Evolutionary conservation across 2,329 filamentous ascomycete genomes (phyloP), one percentile per base, ranked within the genome.

Genomic region (Colletotrichum tamarilloi): DNA sequence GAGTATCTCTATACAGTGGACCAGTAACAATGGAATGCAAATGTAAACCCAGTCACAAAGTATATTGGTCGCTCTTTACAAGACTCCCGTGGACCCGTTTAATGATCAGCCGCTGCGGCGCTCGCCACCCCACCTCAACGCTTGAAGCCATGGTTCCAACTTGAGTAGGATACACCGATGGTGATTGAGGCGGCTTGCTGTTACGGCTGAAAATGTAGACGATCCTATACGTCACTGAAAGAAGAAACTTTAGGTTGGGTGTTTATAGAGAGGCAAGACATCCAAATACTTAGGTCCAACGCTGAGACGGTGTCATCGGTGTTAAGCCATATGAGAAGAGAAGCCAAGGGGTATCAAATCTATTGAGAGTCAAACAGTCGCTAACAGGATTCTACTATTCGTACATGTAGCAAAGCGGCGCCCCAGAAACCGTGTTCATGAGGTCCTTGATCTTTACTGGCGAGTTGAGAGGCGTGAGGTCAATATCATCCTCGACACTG

Each of bases 321-420:
- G 38, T n/a, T n/a, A 16, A 8, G 16, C 11, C 16, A 46, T 19
- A n/a, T 5, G n/a, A 2, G 4, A 8, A 1, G 35, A 5, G 14
- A 52, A 16, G n/a, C 8, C 3, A 14, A 5, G 14, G 60, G 62
- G 62, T 64, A 64, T 63, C 62, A 53, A 32, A 0, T 70, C 55
- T 70, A 62, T 63, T 59, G 14, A 19, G 42, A 49, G 3, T 49
- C 42, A 11, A 5, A 6, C 19, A 6, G 16, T 3, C 26, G 9
- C 52, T 22, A 26, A 11, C 2, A 19, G 16, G n/a, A 62, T 49
- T 73, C 42, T 22, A 49, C 42, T 62, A 64, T 22, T 68, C 42
- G 16, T 87, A 87, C 30, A 86, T 80, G 74, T 87, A 87, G 68
- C 85, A 87, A 62, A 86, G 82, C 5, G 84, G 84, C 6, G 77